phyloP scores from a whole-genome alignment of 257 asterid genomes.

The Rubia yunnanensis region DNA sequence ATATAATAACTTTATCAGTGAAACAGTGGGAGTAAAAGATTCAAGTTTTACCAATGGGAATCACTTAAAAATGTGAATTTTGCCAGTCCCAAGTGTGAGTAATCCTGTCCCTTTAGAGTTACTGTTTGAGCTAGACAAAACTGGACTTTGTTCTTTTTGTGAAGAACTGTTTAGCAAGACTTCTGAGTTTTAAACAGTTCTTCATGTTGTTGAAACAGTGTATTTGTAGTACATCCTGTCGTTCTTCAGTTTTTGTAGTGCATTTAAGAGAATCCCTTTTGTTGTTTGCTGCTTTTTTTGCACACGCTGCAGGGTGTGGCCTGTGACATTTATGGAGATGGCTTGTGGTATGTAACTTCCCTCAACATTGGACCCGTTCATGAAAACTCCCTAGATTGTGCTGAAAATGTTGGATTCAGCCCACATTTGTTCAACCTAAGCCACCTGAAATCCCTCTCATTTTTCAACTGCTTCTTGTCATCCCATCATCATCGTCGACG shows the following conservation, averaged over 20 bases:
- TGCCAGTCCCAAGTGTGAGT: not conserved
- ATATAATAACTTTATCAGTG: too few relatives aligned
- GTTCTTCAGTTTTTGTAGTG: not conserved
- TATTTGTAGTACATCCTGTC: not conserved
- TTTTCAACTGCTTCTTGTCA: slow-evolving; percentile 59
- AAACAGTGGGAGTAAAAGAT: too few relatives aligned
- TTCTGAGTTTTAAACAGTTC: not conserved
- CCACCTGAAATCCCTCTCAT: slow-evolving; percentile 65
- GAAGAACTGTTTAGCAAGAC: not conserved
- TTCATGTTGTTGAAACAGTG: not conserved
- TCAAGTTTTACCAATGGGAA: not conserved
- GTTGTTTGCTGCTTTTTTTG: not conserved
- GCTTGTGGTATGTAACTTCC: slow-evolving; percentile 81
- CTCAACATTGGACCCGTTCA: slow-evolving; percentile 72
- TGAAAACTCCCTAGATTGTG: slow-evolving; percentile 83
- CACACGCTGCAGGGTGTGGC: slow-evolving; percentile 83
- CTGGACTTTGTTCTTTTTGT: not conserved
- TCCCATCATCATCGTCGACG: slow-evolving; percentile 16
- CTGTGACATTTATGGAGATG: slow-evolving; percentile 61
- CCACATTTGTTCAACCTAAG: slow-evolving; percentile 44
- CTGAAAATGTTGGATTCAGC: slow-evolving; percentile 40
- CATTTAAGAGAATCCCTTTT: slow-evolving; percentile 5
- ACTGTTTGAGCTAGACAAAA: not conserved
- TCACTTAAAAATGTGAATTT: not conserved
- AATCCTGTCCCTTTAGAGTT: not conserved